These are phyloP conservation scores for Boletus pseudopeckii DNA, from an alignment of 768 basidiomycete species.

Conservation along the genomic window DNA sequence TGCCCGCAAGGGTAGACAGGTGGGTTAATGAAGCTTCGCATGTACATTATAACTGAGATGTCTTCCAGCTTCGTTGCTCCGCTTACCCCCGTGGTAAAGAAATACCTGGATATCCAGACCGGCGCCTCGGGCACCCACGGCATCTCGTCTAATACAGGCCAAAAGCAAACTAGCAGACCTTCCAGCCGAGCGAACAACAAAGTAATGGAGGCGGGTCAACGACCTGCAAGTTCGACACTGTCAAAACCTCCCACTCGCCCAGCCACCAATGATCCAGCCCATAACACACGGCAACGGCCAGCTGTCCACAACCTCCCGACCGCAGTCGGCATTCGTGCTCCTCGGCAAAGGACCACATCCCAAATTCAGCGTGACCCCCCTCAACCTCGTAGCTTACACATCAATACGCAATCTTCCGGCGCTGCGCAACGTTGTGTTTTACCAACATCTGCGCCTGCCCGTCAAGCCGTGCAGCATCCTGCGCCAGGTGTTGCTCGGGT, in stretches of 20 bases:
- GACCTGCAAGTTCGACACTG: conserved; percentile 5
- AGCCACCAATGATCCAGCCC: not conserved
- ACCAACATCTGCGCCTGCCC: conserved; percentile 10
- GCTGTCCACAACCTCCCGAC: not conserved
- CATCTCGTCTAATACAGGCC: conserved; percentile 7
- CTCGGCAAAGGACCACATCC: conserved; percentile 19
- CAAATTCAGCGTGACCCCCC: conserved; percentile 17
- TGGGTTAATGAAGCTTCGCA: conserved; percentile 31
- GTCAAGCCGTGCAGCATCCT: conserved; percentile 9
- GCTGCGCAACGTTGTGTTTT: conserved; percentile 19
- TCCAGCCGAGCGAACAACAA: conserved; percentile 21
- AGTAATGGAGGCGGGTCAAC: conserved; percentile 7
- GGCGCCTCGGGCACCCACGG: not conserved
- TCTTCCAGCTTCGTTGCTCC: conserved; percentile 62
- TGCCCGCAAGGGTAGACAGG: conserved; percentile 68
- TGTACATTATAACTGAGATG: conserved; percentile 4
- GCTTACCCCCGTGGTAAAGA: conserved; percentile 71
- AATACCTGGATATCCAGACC: conserved; percentile 59
- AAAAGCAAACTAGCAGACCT: conserved; percentile 22
- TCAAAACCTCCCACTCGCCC: conserved; percentile 14
- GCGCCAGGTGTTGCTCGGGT: conserved; percentile 1
- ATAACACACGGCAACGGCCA: conserved; percentile 7
- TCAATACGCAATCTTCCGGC: conserved; percentile 15
- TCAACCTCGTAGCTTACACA: conserved; percentile 14
- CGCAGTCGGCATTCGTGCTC: conserved; percentile 3